A percentile compares a stretch with the other conserved stretches of the same genome.
phyloP scores from a whole-genome alignment of 1,139 yeast genomes.

The Zygoascus hellenicus region DNA sequence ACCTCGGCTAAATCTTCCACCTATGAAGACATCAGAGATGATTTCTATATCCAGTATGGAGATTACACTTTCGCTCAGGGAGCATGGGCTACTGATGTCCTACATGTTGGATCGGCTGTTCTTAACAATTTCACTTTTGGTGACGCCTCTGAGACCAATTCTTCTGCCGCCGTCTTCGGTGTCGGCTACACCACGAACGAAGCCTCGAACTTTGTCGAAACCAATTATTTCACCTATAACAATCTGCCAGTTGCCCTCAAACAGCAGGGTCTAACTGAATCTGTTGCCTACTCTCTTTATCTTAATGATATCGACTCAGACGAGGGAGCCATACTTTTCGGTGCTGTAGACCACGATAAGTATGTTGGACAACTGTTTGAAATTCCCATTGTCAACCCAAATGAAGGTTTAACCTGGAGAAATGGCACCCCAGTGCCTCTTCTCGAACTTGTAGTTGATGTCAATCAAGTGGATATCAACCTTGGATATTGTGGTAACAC shows the following conservation, averaged over 20 bases:
- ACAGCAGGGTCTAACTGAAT: conserved; percentile 43
- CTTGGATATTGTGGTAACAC: neutral
- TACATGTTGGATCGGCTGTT: conserved; percentile 36
- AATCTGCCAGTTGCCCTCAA: conserved; percentile 47
- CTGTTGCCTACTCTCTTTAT: conserved; percentile 50
- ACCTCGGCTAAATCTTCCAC: conserved; percentile 18
- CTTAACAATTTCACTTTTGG: conserved; percentile 43
- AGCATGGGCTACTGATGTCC: conserved; percentile 45
- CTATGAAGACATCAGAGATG: conserved; percentile 17
- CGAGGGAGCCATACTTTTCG: conserved; percentile 49
- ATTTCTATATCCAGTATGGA: conserved; percentile 52
- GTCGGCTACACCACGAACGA: conserved; percentile 46
- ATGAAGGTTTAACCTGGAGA: conserved; percentile 5
- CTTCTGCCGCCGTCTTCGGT: conserved; percentile 48
- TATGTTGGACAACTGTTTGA: conserved; percentile 42
- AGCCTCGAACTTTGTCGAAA: conserved; percentile 15
- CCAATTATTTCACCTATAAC: conserved; percentile 24
- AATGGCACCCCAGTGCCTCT: conserved; percentile 6
- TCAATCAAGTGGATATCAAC: conserved; percentile 12
- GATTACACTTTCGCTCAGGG: conserved; percentile 48
- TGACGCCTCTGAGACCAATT: conserved; percentile 41
- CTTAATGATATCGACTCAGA: conserved; percentile 40
- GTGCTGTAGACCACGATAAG: conserved; percentile 54
- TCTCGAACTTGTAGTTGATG: conserved; percentile 16
- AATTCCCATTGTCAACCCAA: conserved; percentile 24